These are phyloP conservation scores for Fonsecaea multimorphosa DNA, from an alignment of 2,329 filamentous ascomycete genomes.

Conservation along the genomic window DNA sequence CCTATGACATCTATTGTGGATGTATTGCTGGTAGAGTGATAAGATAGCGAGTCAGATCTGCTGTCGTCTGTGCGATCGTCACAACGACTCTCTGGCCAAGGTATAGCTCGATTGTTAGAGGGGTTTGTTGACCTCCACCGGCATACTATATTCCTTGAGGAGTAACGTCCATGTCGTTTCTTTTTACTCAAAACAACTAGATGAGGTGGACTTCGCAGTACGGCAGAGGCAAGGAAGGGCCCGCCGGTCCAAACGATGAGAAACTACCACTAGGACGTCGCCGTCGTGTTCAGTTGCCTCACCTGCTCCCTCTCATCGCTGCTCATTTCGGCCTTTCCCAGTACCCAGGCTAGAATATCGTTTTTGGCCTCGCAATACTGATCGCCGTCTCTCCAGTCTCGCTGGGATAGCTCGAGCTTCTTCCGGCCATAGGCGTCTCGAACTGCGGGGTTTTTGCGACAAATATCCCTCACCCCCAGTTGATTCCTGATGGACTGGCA, in stretches of 20 bases:
- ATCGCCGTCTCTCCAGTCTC: slow-evolving; percentile 33
- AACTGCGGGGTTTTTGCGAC: slow-evolving; percentile 43
- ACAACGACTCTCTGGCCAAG: background rate
- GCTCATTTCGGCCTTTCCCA: slow-evolving; percentile 30
- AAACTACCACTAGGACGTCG: background rate
- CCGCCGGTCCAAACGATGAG: background rate
- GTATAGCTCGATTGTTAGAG: background rate
- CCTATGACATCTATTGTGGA: background rate
- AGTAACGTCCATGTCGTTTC: background rate
- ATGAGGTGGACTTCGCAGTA: background rate
- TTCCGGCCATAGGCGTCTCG: slow-evolving; percentile 39
- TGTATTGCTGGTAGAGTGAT: background rate
- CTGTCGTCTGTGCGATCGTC: background rate
- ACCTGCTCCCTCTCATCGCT: slow-evolving; percentile 29
- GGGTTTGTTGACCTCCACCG: background rate
- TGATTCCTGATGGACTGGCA: slow-evolving; percentile 47
- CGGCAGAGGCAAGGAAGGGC: background rate
- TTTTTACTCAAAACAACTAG: background rate
- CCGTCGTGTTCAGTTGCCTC: slow-evolving; percentile 28
- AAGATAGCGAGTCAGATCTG: background rate
- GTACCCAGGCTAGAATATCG: slow-evolving; percentile 31
- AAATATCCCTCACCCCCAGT: slow-evolving; percentile 46
- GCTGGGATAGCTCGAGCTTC: slow-evolving; percentile 27
- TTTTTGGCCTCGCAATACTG: slow-evolving; percentile 37
- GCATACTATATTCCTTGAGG: background rate